Evolutionary conservation across 805 yeast species (phyloP), one percentile per base, ranked within the genome.

Genomic region (Pichia kluyveri): DNA sequence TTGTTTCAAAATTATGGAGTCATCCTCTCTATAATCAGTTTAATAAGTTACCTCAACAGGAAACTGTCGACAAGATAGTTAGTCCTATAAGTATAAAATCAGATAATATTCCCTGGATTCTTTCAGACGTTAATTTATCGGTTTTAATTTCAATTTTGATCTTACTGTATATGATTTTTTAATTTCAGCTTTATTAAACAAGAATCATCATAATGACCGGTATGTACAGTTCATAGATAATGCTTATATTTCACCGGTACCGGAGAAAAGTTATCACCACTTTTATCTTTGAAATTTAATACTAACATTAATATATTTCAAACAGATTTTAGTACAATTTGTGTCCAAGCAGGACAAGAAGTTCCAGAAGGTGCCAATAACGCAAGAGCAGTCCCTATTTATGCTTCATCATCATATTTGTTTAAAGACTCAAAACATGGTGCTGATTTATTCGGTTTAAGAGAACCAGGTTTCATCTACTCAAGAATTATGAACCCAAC

Each of bases 331-430:
- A 45, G 48, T 38, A 56, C 55, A 30, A 43, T 34, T 50, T 96
- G 91, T 73, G 77, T 91, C 58, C 98, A 91, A 69, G 96, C 96
- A 47, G 99, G 99, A 55, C 96, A 89, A 70, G 90, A 86, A 56
- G 70, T 75, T 34, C 71, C 77, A 40, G 72, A 69, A 51, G 72
- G 76, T 52, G 71, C 81, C 14, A 75, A 77, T 65, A 73, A 82
- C 49, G 77, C 96, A 48, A 79, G 97, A 65, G 96, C 97, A 11
- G 89, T 86, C 34, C 97, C 98, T 50, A 86, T 91, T 63, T 90
- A 86, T 65, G 91, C 97, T 41, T 80, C 96, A 11, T 78, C 95
- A 1, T 91, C 98, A 12, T 91, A 79, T 61, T 93, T 82, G 39
- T 91, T 91, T 69, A 77, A 84, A 54, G 82, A 86, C 64, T 87